A percentile compares a stretch with the other conserved stretches of the same genome.
phyloP scores from a whole-genome alignment of 2,329 filamentous ascomycete genomes.

The Orbilia blumenaviensis region DNA sequence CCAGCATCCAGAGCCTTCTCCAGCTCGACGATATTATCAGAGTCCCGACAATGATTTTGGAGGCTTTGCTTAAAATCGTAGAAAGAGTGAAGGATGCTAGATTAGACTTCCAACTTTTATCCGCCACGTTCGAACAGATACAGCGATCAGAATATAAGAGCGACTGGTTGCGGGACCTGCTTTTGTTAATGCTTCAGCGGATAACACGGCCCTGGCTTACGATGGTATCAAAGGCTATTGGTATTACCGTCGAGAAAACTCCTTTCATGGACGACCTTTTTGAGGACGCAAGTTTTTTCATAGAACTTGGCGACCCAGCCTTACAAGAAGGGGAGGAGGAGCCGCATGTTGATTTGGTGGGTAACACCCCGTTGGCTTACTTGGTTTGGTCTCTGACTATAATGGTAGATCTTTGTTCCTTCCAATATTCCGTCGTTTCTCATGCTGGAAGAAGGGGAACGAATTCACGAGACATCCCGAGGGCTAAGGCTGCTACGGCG shows the following conservation, averaged over 20 bases:
- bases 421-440: constrained; percentile 77
- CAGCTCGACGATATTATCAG: constrained; percentile 55
- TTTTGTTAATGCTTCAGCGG: constrained; percentile 41
- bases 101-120: constrained; percentile 70
- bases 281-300: constrained; percentile 46
- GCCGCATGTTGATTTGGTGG: constrained; percentile 32
- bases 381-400: neutral
- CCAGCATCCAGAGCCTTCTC: constrained; percentile 54
- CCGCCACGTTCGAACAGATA: constrained; percentile 41
- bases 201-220: constrained; percentile 45
- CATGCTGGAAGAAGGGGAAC: constrained; percentile 72
- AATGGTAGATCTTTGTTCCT: constrained; percentile 67
- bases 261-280: constrained; percentile 32
- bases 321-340: constrained; percentile 40
- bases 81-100: constrained; percentile 64
- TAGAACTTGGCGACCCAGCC: constrained; percentile 29
- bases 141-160: constrained; percentile 49
- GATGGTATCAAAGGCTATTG: constrained; percentile 47
- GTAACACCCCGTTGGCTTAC: neutral
- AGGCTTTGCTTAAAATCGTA: constrained; percentile 60
- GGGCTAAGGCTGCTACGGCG: constrained; percentile 77
- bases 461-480: constrained; percentile 81
- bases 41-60: constrained; percentile 57
- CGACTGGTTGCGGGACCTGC: constrained; percentile 43
- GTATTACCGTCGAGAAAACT: constrained; percentile 15